A percentile compares a stretch with the other conserved stretches of the same genome.
phyloP scores from a whole-genome alignment of 2,329 filamentous ascomycete genomes.

The Colletotrichum lentis region DNA sequence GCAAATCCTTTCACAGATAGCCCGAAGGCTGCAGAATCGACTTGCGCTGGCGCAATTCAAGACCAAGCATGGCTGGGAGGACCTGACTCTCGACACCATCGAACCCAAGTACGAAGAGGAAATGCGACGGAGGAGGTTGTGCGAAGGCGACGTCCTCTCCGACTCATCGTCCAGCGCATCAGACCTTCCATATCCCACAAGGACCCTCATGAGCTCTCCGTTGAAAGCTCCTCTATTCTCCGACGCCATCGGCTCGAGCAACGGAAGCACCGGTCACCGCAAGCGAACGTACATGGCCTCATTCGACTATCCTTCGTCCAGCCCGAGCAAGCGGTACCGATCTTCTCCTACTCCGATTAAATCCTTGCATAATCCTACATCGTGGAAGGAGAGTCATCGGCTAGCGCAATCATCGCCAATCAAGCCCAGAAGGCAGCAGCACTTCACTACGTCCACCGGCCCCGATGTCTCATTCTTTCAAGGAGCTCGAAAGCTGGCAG shows the following conservation, averaged over 20 bases:
- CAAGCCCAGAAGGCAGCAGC: slow-evolving; percentile 76
- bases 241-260: slow-evolving; percentile 78
- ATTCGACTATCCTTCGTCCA: slow-evolving; percentile 64
- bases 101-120: slow-evolving; percentile 85
- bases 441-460: slow-evolving; percentile 75
- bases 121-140: slow-evolving; percentile 75
- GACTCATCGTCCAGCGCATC: slow-evolving; percentile 88
- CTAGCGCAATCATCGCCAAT: slow-evolving; percentile 87
- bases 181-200: slow-evolving; percentile 74
- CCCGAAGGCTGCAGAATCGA: slow-evolving; percentile 88
- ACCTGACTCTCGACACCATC: slow-evolving; percentile 84
- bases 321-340: slow-evolving; percentile 75
- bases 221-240: slow-evolving; percentile 85
- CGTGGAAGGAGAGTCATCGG: slow-evolving; percentile 81
- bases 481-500: slow-evolving; percentile 72
- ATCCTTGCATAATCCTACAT: slow-evolving; percentile 62
- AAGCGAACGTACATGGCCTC: slow-evolving; percentile 70
- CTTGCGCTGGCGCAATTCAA: slow-evolving; percentile 97
- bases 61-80: slow-evolving; percentile 93
- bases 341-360: slow-evolving; percentile 69
- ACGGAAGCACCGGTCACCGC: slow-evolving; percentile 70
- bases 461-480: slow-evolving; percentile 83
- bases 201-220: slow-evolving; percentile 81
- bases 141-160: slow-evolving; percentile 78
- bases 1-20: slow-evolving; percentile 70